phyloP scores from a whole-genome alignment of 441 rosid genomes.

The Pelargonium exstipulatum region DNA sequence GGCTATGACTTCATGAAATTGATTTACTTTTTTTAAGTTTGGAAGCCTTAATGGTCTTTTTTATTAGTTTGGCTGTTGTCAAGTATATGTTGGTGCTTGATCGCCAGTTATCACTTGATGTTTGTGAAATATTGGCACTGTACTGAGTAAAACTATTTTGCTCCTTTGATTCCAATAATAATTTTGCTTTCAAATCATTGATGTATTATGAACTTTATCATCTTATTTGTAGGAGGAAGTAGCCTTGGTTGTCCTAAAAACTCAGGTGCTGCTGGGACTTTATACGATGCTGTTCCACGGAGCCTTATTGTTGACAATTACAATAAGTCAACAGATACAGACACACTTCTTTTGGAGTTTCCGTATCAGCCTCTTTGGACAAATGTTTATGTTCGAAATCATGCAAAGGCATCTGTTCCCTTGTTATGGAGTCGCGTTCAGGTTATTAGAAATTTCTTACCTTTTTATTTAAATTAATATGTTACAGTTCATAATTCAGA shows the following conservation, averaged over 20 bases:
- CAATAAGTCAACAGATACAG: slow-evolving; percentile 83
- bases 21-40: not conserved
- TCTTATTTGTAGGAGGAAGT: slow-evolving; percentile 55
- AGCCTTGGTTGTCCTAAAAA: slow-evolving; percentile 81
- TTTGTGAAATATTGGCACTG: slow-evolving; percentile 3
- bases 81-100: not conserved
- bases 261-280: slow-evolving; percentile 96
- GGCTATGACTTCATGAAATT: not conserved
- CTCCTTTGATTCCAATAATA: not conserved
- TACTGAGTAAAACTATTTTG: slow-evolving; percentile 1
- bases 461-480: slow-evolving; percentile 1
- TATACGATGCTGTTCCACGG: slow-evolving; percentile 94
- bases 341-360: slow-evolving; percentile 91
- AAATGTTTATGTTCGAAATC: slow-evolving; percentile 78
- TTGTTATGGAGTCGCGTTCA: slow-evolving; percentile 99
- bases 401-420: slow-evolving; percentile 93
- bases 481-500: not conserved
- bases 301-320: slow-evolving; percentile 84
- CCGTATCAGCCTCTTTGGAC: slow-evolving; percentile 96
- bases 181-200: slow-evolving; percentile 10
- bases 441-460: slow-evolving; percentile 38
- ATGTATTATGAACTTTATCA: slow-evolving; percentile 9
- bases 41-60: not conserved
- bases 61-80: not conserved
- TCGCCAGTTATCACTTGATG: not conserved